Conservation (phyloP, 768 basidiomycete species). For the Collybiopsis confluens region DNA sequence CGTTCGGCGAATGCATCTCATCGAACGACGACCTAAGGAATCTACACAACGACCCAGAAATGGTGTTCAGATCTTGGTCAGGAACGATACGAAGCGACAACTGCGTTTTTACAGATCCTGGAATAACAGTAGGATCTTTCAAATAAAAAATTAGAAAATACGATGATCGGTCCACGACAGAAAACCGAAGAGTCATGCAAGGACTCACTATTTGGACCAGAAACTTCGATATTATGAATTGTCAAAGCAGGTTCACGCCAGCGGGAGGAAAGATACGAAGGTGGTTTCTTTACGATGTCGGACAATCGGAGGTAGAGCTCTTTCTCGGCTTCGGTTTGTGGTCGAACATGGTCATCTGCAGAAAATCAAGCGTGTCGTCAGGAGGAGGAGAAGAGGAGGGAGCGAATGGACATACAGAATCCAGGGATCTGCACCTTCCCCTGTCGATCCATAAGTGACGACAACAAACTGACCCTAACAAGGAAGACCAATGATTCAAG, state of each 20-base stretch:
- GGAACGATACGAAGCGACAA: conserved; percentile 93
- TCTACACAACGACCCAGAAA: conserved; percentile 55
- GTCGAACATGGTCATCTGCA: conserved; percentile 73
- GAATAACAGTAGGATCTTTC: conserved; percentile 84
- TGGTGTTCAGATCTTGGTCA: conserved; percentile 76
- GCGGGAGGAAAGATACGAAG: conserved; percentile 64
- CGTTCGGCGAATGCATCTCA: conserved; percentile 62
- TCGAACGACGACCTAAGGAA: conserved; percentile 60
- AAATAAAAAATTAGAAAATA: not conserved
- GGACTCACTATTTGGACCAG: conserved; percentile 71
- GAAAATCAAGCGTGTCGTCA: not conserved
- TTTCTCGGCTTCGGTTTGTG: conserved; percentile 62
- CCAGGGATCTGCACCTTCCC: conserved; percentile 65
- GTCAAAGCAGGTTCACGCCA: conserved; percentile 93
- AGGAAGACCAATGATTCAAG: not conserved
- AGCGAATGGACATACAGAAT: conserved; percentile 64
- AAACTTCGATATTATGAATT: conserved; percentile 79
- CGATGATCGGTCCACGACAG: not conserved
- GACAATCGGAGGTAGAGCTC: conserved; percentile 67
- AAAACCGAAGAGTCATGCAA: not conserved
- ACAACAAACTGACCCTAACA: conserved; percentile 71
- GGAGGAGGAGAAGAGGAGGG: not conserved
- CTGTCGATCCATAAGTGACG: conserved; percentile 57
- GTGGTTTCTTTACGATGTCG: conserved; percentile 59
- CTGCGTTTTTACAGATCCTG: conserved; percentile 75